Base-by-base conservation (phyloP, 2,329 filamentous ascomycete species). In the Paracoccidioides lutzii region DNA sequence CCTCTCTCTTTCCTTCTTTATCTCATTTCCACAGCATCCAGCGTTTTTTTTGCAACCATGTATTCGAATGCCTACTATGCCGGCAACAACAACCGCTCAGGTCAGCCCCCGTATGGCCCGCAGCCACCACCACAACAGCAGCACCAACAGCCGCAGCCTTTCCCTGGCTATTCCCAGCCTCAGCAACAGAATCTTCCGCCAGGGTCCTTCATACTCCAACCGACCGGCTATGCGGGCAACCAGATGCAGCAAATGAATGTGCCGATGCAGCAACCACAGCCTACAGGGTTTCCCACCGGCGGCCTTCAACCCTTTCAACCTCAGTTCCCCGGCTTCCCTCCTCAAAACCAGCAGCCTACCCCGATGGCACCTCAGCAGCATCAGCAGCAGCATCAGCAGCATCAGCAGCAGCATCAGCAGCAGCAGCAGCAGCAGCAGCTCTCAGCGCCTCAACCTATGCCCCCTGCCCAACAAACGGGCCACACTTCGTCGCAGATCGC, bases 11-110 rank as follows among this genome's bases (percentile, higher is more conserved):
- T 55, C 55, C 58, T 59, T 56, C 46, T 67, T 69, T 65, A 62
- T 53, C 37, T 12, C 37, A 38, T 43, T 43, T 12, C 32, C 32
- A 15, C 15, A 30, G 37, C 49, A 15, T 52, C 49, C 8, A 52
- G 37, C 63, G 35, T 55, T 57, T 58, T 58, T 58, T 55, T 52
- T 52, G 22, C 55, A 61, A 58, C 58, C 73, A 96, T 96, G 91
- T 97, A 88, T 76, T 93, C 88, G 62, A 94, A 87, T 76, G 84
- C 87, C 61, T 96, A 85, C 72, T 75, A 95, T 66, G 86, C 84
- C 74, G 86, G 84, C 74, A 81, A 79, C 71, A 88, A 84, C 69
- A 85, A 79, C 76, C 81, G 85, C 69, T 86, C 84, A 58, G 87
- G 86, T 61, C 58, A 57, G 51, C 78, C 78, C 60, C 82, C 72